Evolutionary conservation across 495 filamentous ascomycete species (phyloP), one percentile per base, ranked within the genome.

Genomic region (Annulohypoxylon stygium): DNA sequence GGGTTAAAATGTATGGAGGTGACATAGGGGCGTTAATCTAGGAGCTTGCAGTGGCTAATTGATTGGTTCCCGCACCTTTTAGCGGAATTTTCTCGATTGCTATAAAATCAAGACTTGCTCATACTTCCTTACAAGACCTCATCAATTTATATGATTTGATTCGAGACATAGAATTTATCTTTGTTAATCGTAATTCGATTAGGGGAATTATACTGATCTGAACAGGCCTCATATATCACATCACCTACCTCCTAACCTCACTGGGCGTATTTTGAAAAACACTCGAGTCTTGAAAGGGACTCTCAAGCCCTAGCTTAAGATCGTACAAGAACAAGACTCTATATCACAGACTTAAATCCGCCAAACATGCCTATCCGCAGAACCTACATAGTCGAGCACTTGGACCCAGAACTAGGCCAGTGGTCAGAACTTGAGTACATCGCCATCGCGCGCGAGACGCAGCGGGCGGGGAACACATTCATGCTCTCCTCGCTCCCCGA

Each of bases 391-490:
- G 93, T 97, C 62, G 94, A 97, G 84, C 94, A 97, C 82, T 87
- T 97, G 20, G 94, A 97, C 84, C 89, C 92, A 12, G 96, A 99
- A 80, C 87, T 98, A 25, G 96, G 95, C n/a, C 87, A 88, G 36
- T 99, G 96, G 96, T 97, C 95, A 4, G 87, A 90, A 20, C 86
- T 97, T 18, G 96, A 99, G 83, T 99, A 99, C 83, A 82, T 87
- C 61, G 87, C 91, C 67, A 97, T 98, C 71, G 93, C 94, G 25
- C 83, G 85, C 36, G 96, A 99, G 84, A 93, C 91, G 45, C 81
- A 90, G 69, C 86, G 84, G 10, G 80, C 87, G 16, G 90, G 91
- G 25, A 87, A 89, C 50, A 82, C 85, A 54, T 97, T 98, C 81
- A 87, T 92, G 64, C 86, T 99, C 51, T 96, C 94, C n/a, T 96